phyloP scores from a whole-genome alignment of 257 asterid genomes.

The Nicotiana tabacum region DNA sequence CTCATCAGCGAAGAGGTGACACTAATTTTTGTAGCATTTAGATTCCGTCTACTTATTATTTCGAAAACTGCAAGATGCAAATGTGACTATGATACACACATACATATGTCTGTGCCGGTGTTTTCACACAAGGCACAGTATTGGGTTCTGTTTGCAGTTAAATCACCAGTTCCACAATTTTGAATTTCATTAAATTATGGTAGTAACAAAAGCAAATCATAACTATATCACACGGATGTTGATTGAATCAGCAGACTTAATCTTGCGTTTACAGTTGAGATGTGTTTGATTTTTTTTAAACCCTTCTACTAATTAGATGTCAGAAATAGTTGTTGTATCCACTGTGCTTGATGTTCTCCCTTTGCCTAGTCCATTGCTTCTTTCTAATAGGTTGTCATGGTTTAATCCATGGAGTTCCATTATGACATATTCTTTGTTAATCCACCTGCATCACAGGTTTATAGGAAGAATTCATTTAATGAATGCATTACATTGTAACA shows the following conservation, averaged over 20 bases:
- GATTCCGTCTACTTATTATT: background rate
- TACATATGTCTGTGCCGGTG: too few species aligned
- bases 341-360: background rate
- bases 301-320: background rate
- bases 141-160: background rate
- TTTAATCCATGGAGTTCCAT: background rate
- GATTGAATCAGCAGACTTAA: background rate
- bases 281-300: background rate
- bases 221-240: background rate
- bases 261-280: background rate
- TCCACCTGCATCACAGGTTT: background rate
- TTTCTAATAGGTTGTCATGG: background rate
- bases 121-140: background rate
- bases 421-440: background rate
- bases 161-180: background rate
- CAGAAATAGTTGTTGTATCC: background rate
- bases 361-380: background rate
- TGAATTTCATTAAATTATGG: background rate
- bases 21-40: background rate
- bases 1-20: constrained; percentile 87
- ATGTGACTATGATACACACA: background rate
- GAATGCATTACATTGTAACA: background rate
- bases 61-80: background rate
- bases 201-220: background rate
- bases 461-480: background rate